Base-by-base conservation (phyloP, 169 alveolate species). In the Plasmodium adleri region DNA sequence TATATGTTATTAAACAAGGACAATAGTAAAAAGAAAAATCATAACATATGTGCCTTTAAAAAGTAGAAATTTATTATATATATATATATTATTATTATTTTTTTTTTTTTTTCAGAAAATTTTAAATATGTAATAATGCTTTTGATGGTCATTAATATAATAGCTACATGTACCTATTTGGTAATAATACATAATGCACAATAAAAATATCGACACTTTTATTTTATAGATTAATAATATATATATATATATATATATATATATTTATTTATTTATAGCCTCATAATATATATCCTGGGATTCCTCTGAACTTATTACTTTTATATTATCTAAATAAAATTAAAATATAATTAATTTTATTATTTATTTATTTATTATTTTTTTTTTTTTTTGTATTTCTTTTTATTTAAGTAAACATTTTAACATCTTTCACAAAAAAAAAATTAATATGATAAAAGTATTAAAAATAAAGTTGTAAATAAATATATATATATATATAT, bases 151-250 rank as follows among this genome's bases (percentile, higher is more conserved):
- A 52, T 67, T 8, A 68, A 80, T 43, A 39, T 80, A 26, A 80
- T 80, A 67, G 78, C 72, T 28, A 68, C 90, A 7, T 67, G 90
- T 12, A 68, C 90, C n/a, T 68, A 67, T 15, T 32, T 80, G 90
- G 90, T 80, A 80, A 80, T 54, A 9, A 32, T 2, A 60, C 13
- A 28, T 54, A 22, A 15, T 32, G 20, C 86, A 39, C 47, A 39
- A 39, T 39, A 39, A 39, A 39, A 39, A 39, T 39, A 39, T 39
- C 1, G 47, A 47, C 47, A 43, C 22, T 9, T 22, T 70, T 47
- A 9, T 45, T 70, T 22, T 52, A 54, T 12, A 10, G 20, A 54
- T 13, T 13, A 12, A 43, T 58, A 49, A 7, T 6, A 20, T 45
- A 20, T 50, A 3, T 32, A 58, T 58, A 12, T 60, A 20, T 32